Base-by-base conservation (phyloP, 1,139 yeast genomes). In the Yamadazyma friedrichii region DNA sequence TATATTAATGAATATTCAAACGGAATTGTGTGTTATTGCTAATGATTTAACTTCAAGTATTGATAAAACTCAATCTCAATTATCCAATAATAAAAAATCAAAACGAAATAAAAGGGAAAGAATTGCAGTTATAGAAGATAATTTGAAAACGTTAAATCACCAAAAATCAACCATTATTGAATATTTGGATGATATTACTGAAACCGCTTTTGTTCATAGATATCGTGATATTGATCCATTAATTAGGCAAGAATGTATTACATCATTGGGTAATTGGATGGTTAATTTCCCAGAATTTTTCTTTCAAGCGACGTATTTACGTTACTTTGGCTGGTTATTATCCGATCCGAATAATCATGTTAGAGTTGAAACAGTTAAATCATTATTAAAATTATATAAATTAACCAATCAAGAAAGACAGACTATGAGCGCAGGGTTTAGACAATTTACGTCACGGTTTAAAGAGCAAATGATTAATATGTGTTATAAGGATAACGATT, bases 301-400 rank as follows among this genome's bases (percentile, higher is more conserved):
- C 53, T 73, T 85, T 51, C 86, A 82, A 45, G 82, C 84, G 2
- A 66, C 80, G 1, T 86, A 80, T 55, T 69, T 89, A 45, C 76
- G 91, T 46, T 87, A 86, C 56, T 76, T 84, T 55, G 96, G 96
- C 2, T 86, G 95, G 94, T 69, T 88, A 16, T 64, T 89, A 36
- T 82, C 93, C 8, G 98, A 91, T 54, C 72, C 81, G 1, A 74
- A 77, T 15, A 62, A 76, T 12, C 50, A 60, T 3, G 94, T 88
- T 1, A 73, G 96, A 48, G 57, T 67, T 6, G 93, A 86, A 52
- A 89, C 81, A 1, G 58, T 85, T 15, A 78, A 72, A 49, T 73
- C 76, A 3, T 62, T 91, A 37, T 65, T 77, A 2, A 78, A 68
- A 46, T 53, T 81, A 25, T 80, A 76, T 48, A 74, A 67, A 41